Base-by-base conservation (phyloP, 306 rosid species). In the Herpetospermum pedunculosum region DNA sequence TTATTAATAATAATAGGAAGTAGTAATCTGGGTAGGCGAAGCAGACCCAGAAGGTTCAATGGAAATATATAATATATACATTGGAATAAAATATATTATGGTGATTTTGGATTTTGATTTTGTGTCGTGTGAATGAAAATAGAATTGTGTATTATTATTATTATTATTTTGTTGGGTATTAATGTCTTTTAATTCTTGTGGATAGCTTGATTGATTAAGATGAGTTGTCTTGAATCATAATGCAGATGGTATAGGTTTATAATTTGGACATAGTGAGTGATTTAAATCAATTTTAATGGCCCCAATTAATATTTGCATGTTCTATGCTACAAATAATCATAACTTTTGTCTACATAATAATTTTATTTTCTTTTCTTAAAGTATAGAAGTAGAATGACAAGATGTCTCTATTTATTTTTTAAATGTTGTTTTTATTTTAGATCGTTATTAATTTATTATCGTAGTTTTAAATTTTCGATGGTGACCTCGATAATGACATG, bases 21-120 rank as follows among this genome's bases (percentile, higher is more conserved):
- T 35, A 2, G 44, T 53, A 60, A 23, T 35, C 34, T 73, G 64
- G 63, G 76, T 73, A 54, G 58, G 74, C 74, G 58, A 70, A 70
- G 74, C 74, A 70, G 74, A 70, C 41, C 58, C 74, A 47, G 28
- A 70, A 28, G 58, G 4, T 46, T 49, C 9, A 16, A 8, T 29
- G 54, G 9, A 70, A 13, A 70, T 37, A 46, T 70, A 3, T 13
- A 70, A 46, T 70, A 3, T 13, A 70, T 23, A 46, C 21, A 60
- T 59, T 37, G 18, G 7, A 43, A 68, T 69, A 15, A 69, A 68
- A 41, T 38, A 35, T 14, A 46, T 40, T 64, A 35, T 37, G 32
- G 0, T 19, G 14, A 60, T 15, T 34, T n/a, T 8, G 49, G 49
- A 3, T 12, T 40, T 25, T 13, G 3, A n/a, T 37, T 4, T 37